Conservation (phyloP, 306 rosid genomes). For the Rosa rugosa region DNA sequence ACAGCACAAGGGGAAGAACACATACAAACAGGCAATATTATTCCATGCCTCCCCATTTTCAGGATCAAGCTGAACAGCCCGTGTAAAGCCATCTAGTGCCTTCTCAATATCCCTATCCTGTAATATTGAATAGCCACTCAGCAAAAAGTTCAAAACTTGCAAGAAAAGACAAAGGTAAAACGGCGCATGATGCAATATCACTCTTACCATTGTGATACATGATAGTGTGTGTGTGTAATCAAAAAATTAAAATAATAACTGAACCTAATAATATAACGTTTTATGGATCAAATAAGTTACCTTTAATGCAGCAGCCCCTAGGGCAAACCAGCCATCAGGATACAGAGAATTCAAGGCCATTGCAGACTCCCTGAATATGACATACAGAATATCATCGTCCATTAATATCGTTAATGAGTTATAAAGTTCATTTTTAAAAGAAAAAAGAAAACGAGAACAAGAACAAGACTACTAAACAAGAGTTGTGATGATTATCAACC, state of each 20-base stretch:
- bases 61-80: conserved; percentile 96
- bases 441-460: neutral
- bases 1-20: conserved; percentile 20
- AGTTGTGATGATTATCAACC: neutral
- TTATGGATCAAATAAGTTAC: conserved; percentile 40
- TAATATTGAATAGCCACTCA: conserved; percentile 16
- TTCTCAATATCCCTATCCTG: conserved; percentile 92
- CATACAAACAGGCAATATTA: conserved; percentile 97
- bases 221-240: neutral
- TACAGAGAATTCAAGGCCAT: conserved; percentile 90
- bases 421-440: neutral
- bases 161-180: conserved; percentile 14
- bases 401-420: neutral
- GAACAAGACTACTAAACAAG: neutral
- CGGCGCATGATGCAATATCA: neutral
- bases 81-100: conserved; percentile 95
- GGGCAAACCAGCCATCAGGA: conserved; percentile 97
- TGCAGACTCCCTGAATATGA: conserved; percentile 80
- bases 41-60: conserved; percentile 99
- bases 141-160: conserved; percentile 23
- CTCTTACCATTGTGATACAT: conserved; percentile 10
- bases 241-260: neutral
- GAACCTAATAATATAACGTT: conserved; percentile 13
- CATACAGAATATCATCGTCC: neutral
- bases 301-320: conserved; percentile 98